Conservation (phyloP, 1,284 basidiomycete genomes). For the Hymenochaete sp. region DNA sequence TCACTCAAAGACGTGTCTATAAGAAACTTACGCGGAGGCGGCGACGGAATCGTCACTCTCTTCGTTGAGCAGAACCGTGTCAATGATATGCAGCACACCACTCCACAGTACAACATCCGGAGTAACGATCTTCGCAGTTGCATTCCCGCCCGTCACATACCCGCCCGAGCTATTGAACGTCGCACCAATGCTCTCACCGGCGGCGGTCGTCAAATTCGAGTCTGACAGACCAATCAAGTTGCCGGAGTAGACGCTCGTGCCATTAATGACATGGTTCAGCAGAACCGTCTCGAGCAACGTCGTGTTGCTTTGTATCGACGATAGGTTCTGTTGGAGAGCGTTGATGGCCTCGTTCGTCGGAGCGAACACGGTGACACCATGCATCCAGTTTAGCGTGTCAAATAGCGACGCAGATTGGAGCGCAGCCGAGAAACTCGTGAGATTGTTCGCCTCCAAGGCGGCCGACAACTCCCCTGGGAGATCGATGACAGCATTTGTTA, state of each 20-base stretch:
- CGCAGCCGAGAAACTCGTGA: conserved; percentile 31
- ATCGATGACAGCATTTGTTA: conserved; percentile 44
- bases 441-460: conserved; percentile 35
- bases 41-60: conserved; percentile 42
- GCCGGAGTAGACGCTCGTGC: conserved; percentile 58
- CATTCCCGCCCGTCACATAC: conserved; percentile 47
- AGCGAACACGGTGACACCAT: conserved; percentile 67
- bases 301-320: conserved; percentile 34
- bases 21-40: conserved; percentile 41
- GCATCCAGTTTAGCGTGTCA: conserved; percentile 30
- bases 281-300: conserved; percentile 41
- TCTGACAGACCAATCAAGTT: conserved; percentile 27
- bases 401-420: conserved; percentile 32
- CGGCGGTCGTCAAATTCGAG: conserved; percentile 44
- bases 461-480: conserved; percentile 43
- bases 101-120: conserved; percentile 61
- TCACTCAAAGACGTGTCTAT: not conserved
- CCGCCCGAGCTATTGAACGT: conserved; percentile 50
- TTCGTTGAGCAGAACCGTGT: conserved; percentile 52
- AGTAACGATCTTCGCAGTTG: conserved; percentile 49
- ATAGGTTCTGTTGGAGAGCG: conserved; percentile 28
- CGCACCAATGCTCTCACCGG: conserved; percentile 50
- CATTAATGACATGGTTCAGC: conserved; percentile 66
- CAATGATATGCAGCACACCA: conserved; percentile 67
- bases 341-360: conserved; percentile 48